These are phyloP conservation scores for Aspergillus thermomutatus DNA, from an alignment of 2,329 filamentous ascomycete genomes.

Conservation along the genomic window DNA sequence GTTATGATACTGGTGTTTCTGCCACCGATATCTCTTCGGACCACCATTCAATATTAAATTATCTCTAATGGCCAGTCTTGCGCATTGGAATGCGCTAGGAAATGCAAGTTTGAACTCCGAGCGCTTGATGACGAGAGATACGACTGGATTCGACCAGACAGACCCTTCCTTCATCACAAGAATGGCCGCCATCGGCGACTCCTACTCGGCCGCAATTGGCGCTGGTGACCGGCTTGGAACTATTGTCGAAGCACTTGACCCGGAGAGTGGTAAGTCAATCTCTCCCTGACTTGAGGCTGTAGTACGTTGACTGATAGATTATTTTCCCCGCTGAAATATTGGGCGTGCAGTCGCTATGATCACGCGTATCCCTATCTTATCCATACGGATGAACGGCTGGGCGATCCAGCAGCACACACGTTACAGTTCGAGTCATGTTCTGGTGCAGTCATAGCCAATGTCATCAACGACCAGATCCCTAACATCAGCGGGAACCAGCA, in stretches of 20 bases:
- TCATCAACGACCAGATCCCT: not conserved
- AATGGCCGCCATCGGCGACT: slow-evolving; percentile 12
- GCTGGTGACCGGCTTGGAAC: slow-evolving; percentile 6
- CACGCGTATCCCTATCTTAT: not conserved
- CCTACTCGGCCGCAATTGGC: slow-evolving; percentile 12
- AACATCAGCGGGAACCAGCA: not conserved
- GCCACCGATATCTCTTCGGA: not conserved
- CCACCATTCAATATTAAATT: not conserved
- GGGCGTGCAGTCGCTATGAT: not conserved
- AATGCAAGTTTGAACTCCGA: not conserved
- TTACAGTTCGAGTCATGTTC: not conserved
- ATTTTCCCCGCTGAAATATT: not conserved
- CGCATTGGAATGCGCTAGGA: not conserved
- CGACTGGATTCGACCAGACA: not conserved
- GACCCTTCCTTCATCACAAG: slow-evolving; percentile 11
- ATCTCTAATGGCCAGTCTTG: too few species aligned
- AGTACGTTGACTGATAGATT: not conserved
- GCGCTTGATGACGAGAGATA: not conserved
- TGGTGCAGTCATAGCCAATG: not conserved
- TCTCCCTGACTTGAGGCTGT: not conserved
- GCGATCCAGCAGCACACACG: not conserved
- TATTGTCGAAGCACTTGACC: too few species aligned
- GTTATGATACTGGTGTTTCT: too few species aligned
- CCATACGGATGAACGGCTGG: not conserved
- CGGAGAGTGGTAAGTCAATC: not conserved